Base-by-base conservation (phyloP, 768 basidiomycete genomes). In the Russula abietina region DNA sequence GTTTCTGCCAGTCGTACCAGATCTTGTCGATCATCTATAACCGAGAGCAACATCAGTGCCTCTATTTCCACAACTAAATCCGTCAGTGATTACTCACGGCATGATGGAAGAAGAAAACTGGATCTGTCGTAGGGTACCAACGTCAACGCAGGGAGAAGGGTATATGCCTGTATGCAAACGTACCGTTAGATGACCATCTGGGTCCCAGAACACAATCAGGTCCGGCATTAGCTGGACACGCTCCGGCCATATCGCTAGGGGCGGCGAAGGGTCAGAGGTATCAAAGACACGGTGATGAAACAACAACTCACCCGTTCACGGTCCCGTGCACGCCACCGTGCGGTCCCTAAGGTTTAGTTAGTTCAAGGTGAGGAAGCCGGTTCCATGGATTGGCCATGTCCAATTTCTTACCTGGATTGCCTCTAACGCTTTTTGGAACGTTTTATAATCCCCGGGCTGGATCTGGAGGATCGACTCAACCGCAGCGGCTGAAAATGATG, bases 1-100 rank as follows among this genome's bases (percentile, higher is more conserved):
- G 59, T 54, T 64, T 57, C 52, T 76, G 75, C 75, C 75, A 76
- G 53, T 75, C 71, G 57, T 54, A 74, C 75, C 75, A 76, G 14
- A 76, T 56, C 61, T 74, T 74, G 64, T 76, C 75, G 55, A 76
- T 68, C 73, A 74, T 75, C 71, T 71, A 56, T 33, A 17, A 17
- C 3, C 32, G n/a, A 38, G 33, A 19, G 33, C 5, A 12, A 26
- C 4, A 1, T 30, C 28, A 51, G 49, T 26, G n/a, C n/a, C 5
- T 16, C 12, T 22, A 38, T 19, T 16, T 14, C 14, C 5, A 22
- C 8, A 12, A 24, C 26, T 24, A 39, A 39, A 39, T 24, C 6
- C 11, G n/a, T 10, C 26, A 9, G 56, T 6, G 17, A 24, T 30
- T 11, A 41, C 71, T 55, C 54, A 75, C 75, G 1, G 70, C 71